Conservation (phyloP, 2,329 filamentous ascomycete genomes). For the Falciphora oryzae region DNA sequence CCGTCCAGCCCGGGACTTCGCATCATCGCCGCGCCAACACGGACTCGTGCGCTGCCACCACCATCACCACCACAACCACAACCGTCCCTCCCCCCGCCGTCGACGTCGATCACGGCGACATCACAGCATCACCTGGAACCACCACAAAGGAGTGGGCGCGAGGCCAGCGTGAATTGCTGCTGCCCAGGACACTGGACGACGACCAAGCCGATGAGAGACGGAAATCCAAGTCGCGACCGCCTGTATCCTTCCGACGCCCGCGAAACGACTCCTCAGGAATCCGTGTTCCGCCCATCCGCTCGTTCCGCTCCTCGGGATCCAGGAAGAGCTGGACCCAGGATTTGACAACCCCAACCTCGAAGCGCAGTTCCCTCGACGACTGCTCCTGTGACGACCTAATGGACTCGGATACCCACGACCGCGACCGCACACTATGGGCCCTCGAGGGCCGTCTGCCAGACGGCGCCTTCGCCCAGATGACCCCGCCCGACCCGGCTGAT, state of each 20-base stretch:
- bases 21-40: slow-evolving; percentile 15
- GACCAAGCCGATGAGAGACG: slow-evolving; percentile 44
- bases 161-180: slow-evolving; percentile 42
- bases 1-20: background rate
- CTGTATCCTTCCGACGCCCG: slow-evolving; percentile 44
- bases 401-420: slow-evolving; percentile 33
- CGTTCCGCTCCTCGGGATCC: slow-evolving; percentile 51
- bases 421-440: slow-evolving; percentile 45
- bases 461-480: slow-evolving; percentile 32
- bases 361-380: slow-evolving; percentile 34
- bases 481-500: slow-evolving; percentile 34
- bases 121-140: slow-evolving; percentile 19
- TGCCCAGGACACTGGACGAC: slow-evolving; percentile 38
- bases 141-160: slow-evolving; percentile 30
- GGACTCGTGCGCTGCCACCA: slow-evolving; percentile 8
- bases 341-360: slow-evolving; percentile 33
- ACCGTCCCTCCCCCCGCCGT: background rate
- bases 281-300: slow-evolving; percentile 46
- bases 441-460: slow-evolving; percentile 39
- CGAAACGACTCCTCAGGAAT: slow-evolving; percentile 25
- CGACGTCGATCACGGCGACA: background rate
- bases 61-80: background rate
- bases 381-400: slow-evolving; percentile 29
- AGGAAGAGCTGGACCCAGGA: slow-evolving; percentile 49
- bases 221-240: slow-evolving; percentile 37